A percentile compares a stretch with the other conserved stretches of the same genome.
Evolutionary conservation across 345 rosid genomes (phyloP).

Genomic region (Dimocarpus longan): DNA sequence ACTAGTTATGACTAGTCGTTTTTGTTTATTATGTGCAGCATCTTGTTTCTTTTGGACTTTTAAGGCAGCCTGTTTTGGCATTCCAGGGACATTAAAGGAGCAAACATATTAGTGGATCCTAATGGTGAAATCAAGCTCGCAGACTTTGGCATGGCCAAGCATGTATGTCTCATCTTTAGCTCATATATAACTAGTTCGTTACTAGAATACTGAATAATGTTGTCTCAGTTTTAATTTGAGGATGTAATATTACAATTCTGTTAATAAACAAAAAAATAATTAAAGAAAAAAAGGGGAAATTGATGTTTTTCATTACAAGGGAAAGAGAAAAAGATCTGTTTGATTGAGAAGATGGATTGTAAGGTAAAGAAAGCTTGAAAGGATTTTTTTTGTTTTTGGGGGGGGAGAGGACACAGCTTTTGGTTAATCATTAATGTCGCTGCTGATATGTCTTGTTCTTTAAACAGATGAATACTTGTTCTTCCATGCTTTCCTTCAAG

Average conservation of each 20-base stretch:
- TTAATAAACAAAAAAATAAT: neutral
- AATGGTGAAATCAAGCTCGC: constrained; percentile 92
- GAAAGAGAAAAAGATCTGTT: neutral
- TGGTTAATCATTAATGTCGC: constrained; percentile 11
- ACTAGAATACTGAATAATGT: neutral
- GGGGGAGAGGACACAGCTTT: constrained; percentile 5
- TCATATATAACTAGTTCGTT: neutral
- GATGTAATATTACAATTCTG: neutral
- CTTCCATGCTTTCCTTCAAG: constrained; percentile 94
- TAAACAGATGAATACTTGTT: constrained; percentile 62
- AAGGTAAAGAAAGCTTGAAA: neutral
- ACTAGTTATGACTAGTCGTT: constrained; percentile 8
- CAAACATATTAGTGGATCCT: constrained; percentile 94
- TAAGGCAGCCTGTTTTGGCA: constrained; percentile 13
- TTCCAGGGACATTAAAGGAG: constrained; percentile 96
- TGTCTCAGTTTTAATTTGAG: neutral
- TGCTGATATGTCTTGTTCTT: constrained; percentile 28
- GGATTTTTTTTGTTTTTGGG: neutral
- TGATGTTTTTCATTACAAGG: neutral
- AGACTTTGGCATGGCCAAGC: constrained; percentile 99
- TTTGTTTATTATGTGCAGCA: neutral
- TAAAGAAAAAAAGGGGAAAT: neutral
- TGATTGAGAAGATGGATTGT: neutral
- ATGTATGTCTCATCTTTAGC: constrained; percentile 48
- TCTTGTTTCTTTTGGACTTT: constrained; percentile 8